phyloP scores from a whole-genome alignment of 441 rosid species.

The Raphanus hybrid region DNA sequence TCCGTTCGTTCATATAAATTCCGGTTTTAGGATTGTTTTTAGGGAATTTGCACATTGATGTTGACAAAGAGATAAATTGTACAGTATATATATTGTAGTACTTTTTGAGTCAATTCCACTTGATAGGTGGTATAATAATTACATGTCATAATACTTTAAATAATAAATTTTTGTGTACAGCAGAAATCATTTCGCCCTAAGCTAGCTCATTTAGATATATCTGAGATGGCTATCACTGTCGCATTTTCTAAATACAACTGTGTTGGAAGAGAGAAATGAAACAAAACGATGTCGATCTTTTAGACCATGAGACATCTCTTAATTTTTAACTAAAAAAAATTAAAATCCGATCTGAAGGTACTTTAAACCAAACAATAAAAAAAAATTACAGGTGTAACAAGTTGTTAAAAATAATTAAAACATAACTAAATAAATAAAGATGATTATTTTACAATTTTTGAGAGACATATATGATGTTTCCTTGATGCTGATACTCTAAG shows the following conservation, averaged over 20 bases:
- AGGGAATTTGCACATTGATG: not conserved
- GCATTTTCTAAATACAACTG: constrained; percentile 7
- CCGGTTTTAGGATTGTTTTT: not conserved
- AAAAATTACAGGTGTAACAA: too few species aligned
- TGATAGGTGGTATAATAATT: not conserved
- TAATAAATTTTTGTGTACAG: constrained; percentile 6
- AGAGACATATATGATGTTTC: too few species aligned
- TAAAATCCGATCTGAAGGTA: too few species aligned
- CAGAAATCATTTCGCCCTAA: constrained; percentile 20
- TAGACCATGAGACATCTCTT: too few species aligned
- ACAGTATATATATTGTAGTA: not conserved
- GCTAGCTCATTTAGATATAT: not conserved
- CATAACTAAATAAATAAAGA: too few species aligned
- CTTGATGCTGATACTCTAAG: too few species aligned
- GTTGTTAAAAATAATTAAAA: too few species aligned
- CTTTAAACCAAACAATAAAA: too few species aligned
- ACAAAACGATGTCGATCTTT: not conserved
- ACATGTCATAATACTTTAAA: not conserved
- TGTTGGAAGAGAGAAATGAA: not conserved
- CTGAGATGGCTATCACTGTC: constrained; percentile 17
- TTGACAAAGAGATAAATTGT: not conserved
- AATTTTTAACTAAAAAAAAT: too few species aligned
- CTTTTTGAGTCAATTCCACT: not conserved
- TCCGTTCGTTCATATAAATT: not conserved
- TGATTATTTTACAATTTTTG: too few species aligned